These are phyloP conservation scores for Orychophragmus violaceus DNA, from an alignment of 345 rosid genomes.

Conservation along the genomic window DNA sequence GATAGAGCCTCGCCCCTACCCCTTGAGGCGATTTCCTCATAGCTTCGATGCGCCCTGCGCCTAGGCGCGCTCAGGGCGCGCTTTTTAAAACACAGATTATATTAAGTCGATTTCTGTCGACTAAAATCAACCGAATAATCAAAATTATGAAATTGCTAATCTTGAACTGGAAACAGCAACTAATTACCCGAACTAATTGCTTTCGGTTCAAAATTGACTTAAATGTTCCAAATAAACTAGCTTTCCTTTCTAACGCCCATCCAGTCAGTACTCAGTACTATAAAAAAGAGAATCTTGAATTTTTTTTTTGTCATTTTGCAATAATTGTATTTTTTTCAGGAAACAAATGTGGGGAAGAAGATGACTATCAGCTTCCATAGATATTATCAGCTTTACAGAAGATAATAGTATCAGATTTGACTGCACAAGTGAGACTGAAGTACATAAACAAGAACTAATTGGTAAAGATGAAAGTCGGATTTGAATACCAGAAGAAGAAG, in stretches of 20 bases:
- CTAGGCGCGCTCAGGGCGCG: no score
- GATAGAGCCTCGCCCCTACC: no score
- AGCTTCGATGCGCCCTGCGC: no score
- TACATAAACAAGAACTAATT: background rate
- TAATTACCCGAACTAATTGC: background rate
- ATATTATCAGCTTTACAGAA: background rate
- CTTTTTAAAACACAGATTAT: no score
- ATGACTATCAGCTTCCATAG: background rate
- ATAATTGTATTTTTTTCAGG: background rate
- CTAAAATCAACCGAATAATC: no score
- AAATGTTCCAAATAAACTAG: background rate
- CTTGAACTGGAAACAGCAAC: background rate
- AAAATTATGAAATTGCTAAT: no score
- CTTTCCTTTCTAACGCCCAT: background rate
- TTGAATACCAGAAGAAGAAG: constrained; percentile 12
- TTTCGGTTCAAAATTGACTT: background rate
- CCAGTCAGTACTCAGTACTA: no score
- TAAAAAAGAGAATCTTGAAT: no score
- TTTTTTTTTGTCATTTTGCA: background rate
- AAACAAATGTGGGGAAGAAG: background rate
- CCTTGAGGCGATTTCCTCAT: no score
- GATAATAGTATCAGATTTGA: background rate
- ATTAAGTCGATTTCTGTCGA: no score
- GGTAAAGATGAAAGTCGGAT: background rate
- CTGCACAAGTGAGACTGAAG: background rate